phyloP scores from a whole-genome alignment of 805 yeast genomes.

The Yarrowia divulgata region DNA sequence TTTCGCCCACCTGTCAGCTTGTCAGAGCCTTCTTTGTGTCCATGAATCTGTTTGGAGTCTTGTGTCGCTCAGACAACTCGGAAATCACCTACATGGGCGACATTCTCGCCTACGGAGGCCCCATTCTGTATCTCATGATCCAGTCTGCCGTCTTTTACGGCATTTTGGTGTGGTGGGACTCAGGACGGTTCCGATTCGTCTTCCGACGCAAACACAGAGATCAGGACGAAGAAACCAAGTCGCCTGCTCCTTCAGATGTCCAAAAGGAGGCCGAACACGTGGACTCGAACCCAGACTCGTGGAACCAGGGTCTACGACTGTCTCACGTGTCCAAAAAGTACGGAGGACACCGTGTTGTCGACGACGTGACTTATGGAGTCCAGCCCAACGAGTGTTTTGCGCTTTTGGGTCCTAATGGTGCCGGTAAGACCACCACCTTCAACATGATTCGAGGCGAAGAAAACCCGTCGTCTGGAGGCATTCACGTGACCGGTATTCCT shows the following conservation, averaged over 20 bases:
- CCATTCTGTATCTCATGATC: conserved; percentile 48
- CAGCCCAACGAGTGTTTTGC: conserved; percentile 50
- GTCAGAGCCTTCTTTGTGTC: conserved; percentile 48
- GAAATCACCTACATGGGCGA: conserved; percentile 47
- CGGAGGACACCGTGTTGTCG: conserved; percentile 46
- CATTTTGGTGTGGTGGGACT: conserved; percentile 50
- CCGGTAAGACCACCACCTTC: conserved; percentile 52
- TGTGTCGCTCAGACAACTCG: conserved; percentile 45
- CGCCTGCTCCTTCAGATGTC: conserved; percentile 44
- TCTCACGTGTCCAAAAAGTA: conserved; percentile 48
- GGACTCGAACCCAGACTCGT: conserved; percentile 42
- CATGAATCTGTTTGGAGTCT: conserved; percentile 49
- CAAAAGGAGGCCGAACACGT: conserved; percentile 45
- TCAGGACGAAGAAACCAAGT: conserved; percentile 42
- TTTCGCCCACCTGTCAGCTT: conserved; percentile 48
- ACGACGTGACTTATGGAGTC: conserved; percentile 51
- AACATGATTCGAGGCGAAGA: conserved; percentile 52
- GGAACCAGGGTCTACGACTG: conserved; percentile 47
- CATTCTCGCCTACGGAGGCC: conserved; percentile 50
- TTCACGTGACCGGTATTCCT: conserved; percentile 47
- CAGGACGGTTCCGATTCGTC: conserved; percentile 47
- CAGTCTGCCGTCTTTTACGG: conserved; percentile 46
- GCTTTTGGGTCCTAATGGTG: conserved; percentile 52
- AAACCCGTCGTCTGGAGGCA: conserved; percentile 47
- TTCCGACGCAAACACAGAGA: conserved; percentile 17